These are phyloP conservation scores for Spinacia oleracea DNA, from an alignment of 179 eudicot species.

Conservation along the genomic window DNA sequence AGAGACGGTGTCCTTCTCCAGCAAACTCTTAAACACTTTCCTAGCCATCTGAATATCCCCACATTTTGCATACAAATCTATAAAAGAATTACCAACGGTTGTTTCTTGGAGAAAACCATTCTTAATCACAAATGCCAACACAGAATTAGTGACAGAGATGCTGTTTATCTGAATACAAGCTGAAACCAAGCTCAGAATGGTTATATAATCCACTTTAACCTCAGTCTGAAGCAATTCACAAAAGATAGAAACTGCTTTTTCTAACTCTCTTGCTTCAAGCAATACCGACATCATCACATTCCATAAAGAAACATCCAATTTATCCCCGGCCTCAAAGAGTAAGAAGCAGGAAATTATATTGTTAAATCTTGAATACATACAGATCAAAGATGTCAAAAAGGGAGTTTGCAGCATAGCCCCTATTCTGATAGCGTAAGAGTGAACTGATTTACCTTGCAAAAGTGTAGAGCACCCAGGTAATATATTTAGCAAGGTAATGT, in stretches of 20 bases:
- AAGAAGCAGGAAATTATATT: slow-evolving; percentile 37
- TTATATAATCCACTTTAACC: slow-evolving; percentile 48
- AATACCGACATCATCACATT: slow-evolving; percentile 56
- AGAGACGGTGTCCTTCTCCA: slow-evolving; percentile 51
- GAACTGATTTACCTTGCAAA: slow-evolving; percentile 60
- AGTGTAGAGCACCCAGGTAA: slow-evolving; percentile 44
- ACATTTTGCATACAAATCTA: slow-evolving; percentile 56
- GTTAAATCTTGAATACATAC: slow-evolving; percentile 62
- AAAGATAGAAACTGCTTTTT: slow-evolving; percentile 39
- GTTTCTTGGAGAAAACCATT: slow-evolving; percentile 47
- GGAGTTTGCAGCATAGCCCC: slow-evolving; percentile 40
- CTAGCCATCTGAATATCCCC: slow-evolving; percentile 51
- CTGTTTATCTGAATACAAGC: slow-evolving; percentile 48
- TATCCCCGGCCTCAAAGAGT: slow-evolving; percentile 50
- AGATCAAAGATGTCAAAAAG: slow-evolving; percentile 57
- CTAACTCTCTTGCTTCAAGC: slow-evolving; percentile 37
- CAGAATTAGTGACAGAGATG: slow-evolving; percentile 30
- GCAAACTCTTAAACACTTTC: slow-evolving; percentile 44
- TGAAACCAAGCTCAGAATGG: slow-evolving; percentile 50
- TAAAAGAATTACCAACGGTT: slow-evolving; percentile 47
- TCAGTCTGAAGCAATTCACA: slow-evolving; percentile 37
- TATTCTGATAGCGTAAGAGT: slow-evolving; percentile 48
- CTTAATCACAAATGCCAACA: slow-evolving; percentile 37
- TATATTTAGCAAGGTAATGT: slow-evolving; percentile 58
- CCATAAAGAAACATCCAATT: slow-evolving; percentile 54